These are phyloP conservation scores for Rhodosorus marinus DNA, from an alignment of 23 red algal genomes.

Conservation along the genomic window DNA sequence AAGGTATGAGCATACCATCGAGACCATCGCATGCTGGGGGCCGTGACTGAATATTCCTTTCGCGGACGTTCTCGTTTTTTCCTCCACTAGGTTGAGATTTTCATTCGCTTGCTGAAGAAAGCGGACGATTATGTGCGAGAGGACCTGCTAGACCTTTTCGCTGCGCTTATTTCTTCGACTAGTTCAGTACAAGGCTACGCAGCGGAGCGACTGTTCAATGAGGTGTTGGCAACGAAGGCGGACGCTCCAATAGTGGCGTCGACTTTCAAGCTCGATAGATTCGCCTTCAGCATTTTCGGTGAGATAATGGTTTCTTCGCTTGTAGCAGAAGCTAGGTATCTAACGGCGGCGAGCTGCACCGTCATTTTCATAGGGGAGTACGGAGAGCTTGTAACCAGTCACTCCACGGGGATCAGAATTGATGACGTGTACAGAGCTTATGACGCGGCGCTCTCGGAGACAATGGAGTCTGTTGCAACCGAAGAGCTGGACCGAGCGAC, in stretches of 20 bases:
- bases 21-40: neutral
- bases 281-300: conserved; percentile 6
- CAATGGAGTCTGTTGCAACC: too few species aligned
- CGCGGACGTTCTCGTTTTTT: conserved; percentile 4
- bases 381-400: neutral
- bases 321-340: neutral
- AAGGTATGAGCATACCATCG: neutral
- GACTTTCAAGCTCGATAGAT: neutral
- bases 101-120: conserved; percentile 15
- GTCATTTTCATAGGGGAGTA: neutral
- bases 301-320: neutral
- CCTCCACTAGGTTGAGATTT: conserved; percentile 25
- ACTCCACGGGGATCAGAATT: too few species aligned
- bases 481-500: conserved; percentile 1
- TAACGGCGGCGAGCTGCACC: neutral
- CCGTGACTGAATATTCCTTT: conserved; percentile 10
- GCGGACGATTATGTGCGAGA: conserved; percentile 40
- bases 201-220: conserved; percentile 16
- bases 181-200: conserved; percentile 34
- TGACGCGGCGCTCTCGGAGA: too few species aligned
- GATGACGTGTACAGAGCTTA: too few species aligned
- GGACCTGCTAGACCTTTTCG: conserved; percentile 24
- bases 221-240: conserved; percentile 4
- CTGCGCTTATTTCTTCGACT: conserved; percentile 48
- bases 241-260: conserved; percentile 2